Conservation (phyloP, 345 rosid species). For the Hibiscus syriacus region DNA sequence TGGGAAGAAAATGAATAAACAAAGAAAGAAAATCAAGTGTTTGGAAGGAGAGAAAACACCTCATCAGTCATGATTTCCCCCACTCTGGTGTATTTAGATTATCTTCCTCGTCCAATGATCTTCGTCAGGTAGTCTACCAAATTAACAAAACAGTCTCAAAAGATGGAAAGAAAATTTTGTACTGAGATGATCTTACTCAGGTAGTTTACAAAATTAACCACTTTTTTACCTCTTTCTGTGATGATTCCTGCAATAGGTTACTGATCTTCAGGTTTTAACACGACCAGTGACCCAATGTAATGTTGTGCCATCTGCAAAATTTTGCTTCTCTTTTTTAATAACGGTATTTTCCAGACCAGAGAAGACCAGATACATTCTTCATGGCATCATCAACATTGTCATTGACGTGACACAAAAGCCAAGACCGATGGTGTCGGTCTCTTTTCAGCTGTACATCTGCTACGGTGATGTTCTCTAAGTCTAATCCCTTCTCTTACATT, state of each 20-base stretch:
- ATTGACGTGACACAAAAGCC: slow-evolving; percentile 56
- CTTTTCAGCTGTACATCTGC: slow-evolving; percentile 65
- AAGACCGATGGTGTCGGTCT: slow-evolving; percentile 41
- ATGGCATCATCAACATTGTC: slow-evolving; percentile 71
- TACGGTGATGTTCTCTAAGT: too few species aligned
- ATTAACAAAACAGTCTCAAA: background rate
- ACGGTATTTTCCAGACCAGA: background rate
- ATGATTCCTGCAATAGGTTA: slow-evolving; percentile 71
- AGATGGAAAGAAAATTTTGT: background rate
- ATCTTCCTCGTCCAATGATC: slow-evolving; percentile 58
- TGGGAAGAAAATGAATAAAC: too few species aligned
- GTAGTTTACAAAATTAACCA: background rate
- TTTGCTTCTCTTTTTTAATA: background rate
- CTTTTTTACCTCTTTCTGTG: slow-evolving; percentile 74
- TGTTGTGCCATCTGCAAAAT: slow-evolving; percentile 70
- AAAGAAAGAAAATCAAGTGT: background rate
- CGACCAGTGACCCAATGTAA: slow-evolving; percentile 79
- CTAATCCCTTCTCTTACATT: slow-evolving; percentile 55
- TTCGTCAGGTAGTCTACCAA: slow-evolving; percentile 55
- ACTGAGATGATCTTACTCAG: background rate
- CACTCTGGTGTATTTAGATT: slow-evolving; percentile 58
- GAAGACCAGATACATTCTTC: slow-evolving; percentile 42
- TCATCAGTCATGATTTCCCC: slow-evolving; percentile 80
- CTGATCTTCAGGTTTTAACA: slow-evolving; percentile 67
- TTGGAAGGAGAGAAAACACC: slow-evolving; percentile 27